phyloP scores from a whole-genome alignment of 441 rosid genomes.

The Syzygium syzygioides region DNA sequence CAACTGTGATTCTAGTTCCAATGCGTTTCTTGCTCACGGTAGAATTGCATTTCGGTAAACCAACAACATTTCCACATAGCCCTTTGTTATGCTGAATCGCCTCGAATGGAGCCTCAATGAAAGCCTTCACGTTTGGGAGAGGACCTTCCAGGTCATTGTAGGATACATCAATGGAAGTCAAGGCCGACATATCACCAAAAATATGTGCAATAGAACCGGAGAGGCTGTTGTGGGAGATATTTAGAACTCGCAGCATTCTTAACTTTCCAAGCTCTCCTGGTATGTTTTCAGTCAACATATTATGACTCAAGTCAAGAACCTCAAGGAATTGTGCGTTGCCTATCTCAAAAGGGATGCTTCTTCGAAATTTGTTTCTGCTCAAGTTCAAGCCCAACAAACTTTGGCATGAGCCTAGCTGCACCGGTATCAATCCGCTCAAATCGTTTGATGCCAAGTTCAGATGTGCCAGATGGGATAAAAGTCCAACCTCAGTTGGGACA shows the following conservation, averaged over 20 bases:
- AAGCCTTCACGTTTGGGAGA: neutral
- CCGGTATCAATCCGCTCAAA: rapidly evolving
- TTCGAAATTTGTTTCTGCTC: neutral
- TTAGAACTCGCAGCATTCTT: neutral
- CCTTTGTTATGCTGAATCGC: neutral
- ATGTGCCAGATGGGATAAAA: neutral
- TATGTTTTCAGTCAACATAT: neutral
- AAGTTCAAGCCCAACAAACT: neutral
- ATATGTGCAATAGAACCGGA: neutral
- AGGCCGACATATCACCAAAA: neutral
- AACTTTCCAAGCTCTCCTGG: rapidly evolving
- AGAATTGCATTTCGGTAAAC: neutral
- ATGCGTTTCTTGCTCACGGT: neutral
- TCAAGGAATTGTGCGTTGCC: neutral
- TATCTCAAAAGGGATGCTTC: neutral
- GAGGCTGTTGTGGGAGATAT: neutral
- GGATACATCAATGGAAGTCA: neutral
- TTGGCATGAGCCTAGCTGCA: neutral
- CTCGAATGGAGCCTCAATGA: neutral
- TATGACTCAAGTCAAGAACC: neutral
- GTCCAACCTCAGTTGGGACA: neutral
- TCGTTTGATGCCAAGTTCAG: neutral
- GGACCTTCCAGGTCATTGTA: neutral
- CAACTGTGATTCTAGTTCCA: neutral
- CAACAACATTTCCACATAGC: neutral